phyloP scores from a whole-genome alignment of 371 early-diverging fungal species.

The Sporodiniella umbellata region DNA sequence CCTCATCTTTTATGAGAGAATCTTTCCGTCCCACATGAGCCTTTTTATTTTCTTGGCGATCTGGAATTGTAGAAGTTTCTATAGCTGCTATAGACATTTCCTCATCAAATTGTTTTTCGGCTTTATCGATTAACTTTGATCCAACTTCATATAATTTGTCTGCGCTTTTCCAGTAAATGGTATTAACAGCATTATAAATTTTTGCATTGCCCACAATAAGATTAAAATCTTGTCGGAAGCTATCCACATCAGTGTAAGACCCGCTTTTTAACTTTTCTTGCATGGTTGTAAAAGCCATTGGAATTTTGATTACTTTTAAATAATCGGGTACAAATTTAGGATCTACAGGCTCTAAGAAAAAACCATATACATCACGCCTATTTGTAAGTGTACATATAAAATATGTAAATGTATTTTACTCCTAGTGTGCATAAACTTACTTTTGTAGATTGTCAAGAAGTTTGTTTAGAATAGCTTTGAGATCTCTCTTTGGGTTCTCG shows the following conservation, averaged over 20 bases:
- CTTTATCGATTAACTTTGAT: constrained; percentile 55
- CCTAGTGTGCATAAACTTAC: constrained; percentile 28
- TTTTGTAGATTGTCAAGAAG: constrained; percentile 52
- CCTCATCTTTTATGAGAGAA: constrained; percentile 39
- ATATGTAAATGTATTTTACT: too few relatives aligned
- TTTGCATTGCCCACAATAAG: constrained; percentile 69
- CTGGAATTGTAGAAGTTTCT: constrained; percentile 6
- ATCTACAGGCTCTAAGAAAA: constrained; percentile 85
- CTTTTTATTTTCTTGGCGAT: constrained; percentile 15
- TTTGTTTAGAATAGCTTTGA: constrained; percentile 43
- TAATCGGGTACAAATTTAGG: constrained; percentile 73
- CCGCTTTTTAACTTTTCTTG: constrained; percentile 50
- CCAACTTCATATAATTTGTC: constrained; percentile 63
- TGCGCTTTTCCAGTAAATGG: constrained; percentile 69
- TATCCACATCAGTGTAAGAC: constrained; percentile 48
- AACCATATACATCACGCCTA: constrained; percentile 64
- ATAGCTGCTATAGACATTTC: constrained; percentile 18
- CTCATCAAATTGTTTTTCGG: constrained; percentile 48
- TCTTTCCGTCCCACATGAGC: constrained; percentile 17
- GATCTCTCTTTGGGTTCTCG: constrained; percentile 34
- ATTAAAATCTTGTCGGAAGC: constrained; percentile 61
- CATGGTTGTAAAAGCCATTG: constrained; percentile 75
- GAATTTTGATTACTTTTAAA: constrained; percentile 62
- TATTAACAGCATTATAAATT: constrained; percentile 70
- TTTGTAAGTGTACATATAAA: neutral